Conservation (phyloP, 345 rosid species). For the Passiflora organensis region DNA sequence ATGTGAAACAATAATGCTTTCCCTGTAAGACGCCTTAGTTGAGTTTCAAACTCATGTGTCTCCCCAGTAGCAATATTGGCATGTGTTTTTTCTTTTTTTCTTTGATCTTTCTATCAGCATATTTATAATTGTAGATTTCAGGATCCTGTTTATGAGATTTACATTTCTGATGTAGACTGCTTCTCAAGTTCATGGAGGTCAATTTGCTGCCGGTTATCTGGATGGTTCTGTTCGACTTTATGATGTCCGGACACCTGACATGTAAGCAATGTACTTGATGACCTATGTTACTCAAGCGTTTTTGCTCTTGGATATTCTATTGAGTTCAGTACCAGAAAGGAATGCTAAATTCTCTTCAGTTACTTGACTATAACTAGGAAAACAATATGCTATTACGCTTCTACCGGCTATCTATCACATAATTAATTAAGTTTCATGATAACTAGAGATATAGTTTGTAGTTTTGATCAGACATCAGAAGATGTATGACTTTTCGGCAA, state of each 20-base stretch:
- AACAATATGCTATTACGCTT: too few relatives aligned
- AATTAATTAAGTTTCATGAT: too few relatives aligned
- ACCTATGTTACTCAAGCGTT: background rate
- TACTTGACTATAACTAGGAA: too few relatives aligned
- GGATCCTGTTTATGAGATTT: constrained; percentile 3
- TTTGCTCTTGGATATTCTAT: background rate
- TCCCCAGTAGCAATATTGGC: background rate
- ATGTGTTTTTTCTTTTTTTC: background rate
- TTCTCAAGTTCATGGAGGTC: constrained; percentile 90
- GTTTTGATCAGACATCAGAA: too few relatives aligned
- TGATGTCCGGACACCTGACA: constrained; percentile 83
- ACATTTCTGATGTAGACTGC: constrained; percentile 54
- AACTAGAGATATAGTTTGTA: too few relatives aligned
- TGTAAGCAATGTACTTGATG: constrained; percentile 45
- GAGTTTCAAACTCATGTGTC: background rate
- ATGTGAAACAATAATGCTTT: too few relatives aligned
- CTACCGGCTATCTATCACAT: too few relatives aligned
- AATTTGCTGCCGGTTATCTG: constrained; percentile 79
- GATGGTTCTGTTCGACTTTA: constrained; percentile 92
- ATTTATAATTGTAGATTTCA: background rate
- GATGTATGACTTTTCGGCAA: too few relatives aligned
- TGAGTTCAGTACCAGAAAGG: background rate
- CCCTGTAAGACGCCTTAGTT: too few relatives aligned
- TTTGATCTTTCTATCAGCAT: too few relatives aligned
- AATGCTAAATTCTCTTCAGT: too few relatives aligned